Evolutionary conservation across 2,329 filamentous ascomycete species (phyloP).

Genomic region (Colletotrichum somersetense): DNA sequence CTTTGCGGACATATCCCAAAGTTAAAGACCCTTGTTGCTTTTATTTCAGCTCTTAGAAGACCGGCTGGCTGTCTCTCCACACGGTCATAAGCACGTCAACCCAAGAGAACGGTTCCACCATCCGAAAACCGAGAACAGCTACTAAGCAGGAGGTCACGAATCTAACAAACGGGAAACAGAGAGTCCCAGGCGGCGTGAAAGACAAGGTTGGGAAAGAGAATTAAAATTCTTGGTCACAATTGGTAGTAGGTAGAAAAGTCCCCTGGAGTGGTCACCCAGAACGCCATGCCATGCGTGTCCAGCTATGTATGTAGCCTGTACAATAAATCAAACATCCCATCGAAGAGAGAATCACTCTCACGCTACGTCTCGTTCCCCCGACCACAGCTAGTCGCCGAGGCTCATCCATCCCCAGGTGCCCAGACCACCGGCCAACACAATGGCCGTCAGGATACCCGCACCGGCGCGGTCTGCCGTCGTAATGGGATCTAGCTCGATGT

Average conservation of each 20-base stretch:
- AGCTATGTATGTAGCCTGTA: conserved; percentile 28
- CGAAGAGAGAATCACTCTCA: not conserved
- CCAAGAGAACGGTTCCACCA: not conserved
- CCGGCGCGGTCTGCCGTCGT: conserved; percentile 62
- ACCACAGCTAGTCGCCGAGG: conserved; percentile 19
- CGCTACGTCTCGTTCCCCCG: no score
- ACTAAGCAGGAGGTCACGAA: not conserved
- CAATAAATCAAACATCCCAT: conserved; percentile 25
- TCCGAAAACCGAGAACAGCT: not conserved
- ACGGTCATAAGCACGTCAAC: not conserved
- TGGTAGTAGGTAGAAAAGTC: conserved; percentile 8
- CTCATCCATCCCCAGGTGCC: conserved; percentile 66
- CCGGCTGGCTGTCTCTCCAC: not conserved
- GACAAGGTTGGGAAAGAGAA: not conserved
- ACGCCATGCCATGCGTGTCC: conserved; percentile 41
- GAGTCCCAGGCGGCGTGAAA: not conserved
- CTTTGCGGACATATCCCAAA: no score
- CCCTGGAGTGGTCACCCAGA: conserved; percentile 26
- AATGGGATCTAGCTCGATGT: conserved; percentile 50
- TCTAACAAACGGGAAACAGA: not conserved
- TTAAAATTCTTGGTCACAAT: not conserved
- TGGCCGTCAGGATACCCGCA: conserved; percentile 61
- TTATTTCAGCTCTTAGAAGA: no score
- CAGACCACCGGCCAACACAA: conserved; percentile 57
- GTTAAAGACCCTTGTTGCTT: not conserved